Base-by-base conservation (phyloP, 495 filamentous ascomycete genomes). In the Sporormia fimetaria region DNA sequence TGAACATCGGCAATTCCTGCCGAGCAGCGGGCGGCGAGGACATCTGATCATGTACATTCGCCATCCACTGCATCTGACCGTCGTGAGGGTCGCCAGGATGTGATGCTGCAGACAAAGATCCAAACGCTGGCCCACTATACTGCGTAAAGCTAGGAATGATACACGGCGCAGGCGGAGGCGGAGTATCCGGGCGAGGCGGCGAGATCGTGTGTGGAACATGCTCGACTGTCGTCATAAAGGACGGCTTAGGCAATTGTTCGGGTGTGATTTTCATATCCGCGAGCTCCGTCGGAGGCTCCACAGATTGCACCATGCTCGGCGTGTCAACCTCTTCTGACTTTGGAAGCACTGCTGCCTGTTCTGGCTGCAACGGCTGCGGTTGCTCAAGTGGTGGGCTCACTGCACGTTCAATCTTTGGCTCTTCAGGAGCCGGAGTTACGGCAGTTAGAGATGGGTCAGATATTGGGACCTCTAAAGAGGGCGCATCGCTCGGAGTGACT, bases 131-230 rank as follows among this genome's bases (percentile, higher is more conserved):
- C n/a, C 34, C 2, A 11, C 10, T 41, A 22, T 39, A 40, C 21
- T 43, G 18, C 3, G 41, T 35, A 21, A 52, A 52, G 6, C 44
- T 27, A 17, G 52, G 39, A 3, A 52, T 28, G 0, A 29, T 21
- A 8, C 42, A n/a, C 8, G 52, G 47, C n/a, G 52, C 47, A 3
- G 47, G 52, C 1, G 49, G 52, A 7, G 52, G 49, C 0, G 47
- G 47, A 4, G 48, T 56, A 23, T 56, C 52, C 3, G 49, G 44
- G 20, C 47, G 42, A 1, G 44, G 43, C 7, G 52, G 52, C 14
- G 44, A 42, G 1, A 40, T 42, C 4, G 44, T 40, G 36, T 39
- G 7, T 7, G 42, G 34, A 11, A 51, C 11, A 5, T 29, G 38
- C n/a, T 48, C 42, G 3, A 26, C 31, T 1, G 16, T 18, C 6